Base-by-base conservation (phyloP, 2,329 filamentous ascomycete genomes). In the Sporothrix brunneoviolacea region DNA sequence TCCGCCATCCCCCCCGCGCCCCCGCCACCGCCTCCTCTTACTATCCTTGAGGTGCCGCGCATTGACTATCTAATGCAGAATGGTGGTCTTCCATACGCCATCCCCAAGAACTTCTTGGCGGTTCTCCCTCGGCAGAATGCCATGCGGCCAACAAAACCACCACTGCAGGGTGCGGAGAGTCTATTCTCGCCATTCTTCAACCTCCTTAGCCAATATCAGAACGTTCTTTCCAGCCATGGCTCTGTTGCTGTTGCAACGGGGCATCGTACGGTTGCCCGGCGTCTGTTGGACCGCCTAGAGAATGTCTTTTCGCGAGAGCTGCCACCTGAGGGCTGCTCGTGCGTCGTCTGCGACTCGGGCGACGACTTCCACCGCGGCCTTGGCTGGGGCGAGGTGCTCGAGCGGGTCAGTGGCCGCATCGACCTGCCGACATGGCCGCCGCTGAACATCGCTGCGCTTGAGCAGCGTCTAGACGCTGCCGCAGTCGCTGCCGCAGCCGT, bases 221-320 rank as follows among this genome's bases (percentile, higher is more conserved):
- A 80, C 3, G 91, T 98, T 4, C 76, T 97, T 55, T 73, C 77
- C 37, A 90, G 86, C 55, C 88, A 86, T 59, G 93, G 93, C 4
- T 97, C 91, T 0, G 72, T 98, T 5, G 93, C 93, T 3, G 93
- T 97, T 2, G 93, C 93, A 15, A 97, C 91, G 0, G 93, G 93
- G 6, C 95, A 97, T 65, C 83, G 88, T 48, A 96, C 91, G 0
- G 87, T 97, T n/a, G 93, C 93, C 4, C 83, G 93, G 5, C 81
- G 91, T 46, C 70, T 97, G 21, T 77, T 97, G 5, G 91, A 98
- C 67, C 82, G 93, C 33, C 74, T 98, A 4, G 91, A 96, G 64
- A 88, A 91, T 51, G 90, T 98, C 8, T 97, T 98, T 67, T 91
- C 90, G 3, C 79, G 93, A 53, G 91, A 97, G 62, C 83, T 98